Evolutionary conservation across 1,284 basidiomycete genomes (phyloP).

Genomic region (Sphaerobolus stellatus): DNA sequence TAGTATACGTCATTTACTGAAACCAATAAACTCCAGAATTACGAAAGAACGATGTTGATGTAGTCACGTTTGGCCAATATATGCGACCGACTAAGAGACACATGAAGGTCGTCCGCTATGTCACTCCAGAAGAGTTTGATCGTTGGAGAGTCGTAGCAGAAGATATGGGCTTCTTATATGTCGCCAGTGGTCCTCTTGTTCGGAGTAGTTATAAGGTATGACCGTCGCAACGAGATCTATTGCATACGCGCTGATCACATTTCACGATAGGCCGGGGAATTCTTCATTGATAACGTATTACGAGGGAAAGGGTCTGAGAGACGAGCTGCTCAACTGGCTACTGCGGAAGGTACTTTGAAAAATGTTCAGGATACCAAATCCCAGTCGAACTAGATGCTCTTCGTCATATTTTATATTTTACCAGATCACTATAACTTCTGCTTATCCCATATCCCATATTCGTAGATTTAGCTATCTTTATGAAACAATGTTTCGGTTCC

Average conservation of each 20-base stretch:
- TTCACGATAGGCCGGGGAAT: slow-evolving; percentile 75
- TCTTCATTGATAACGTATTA: slow-evolving; percentile 88
- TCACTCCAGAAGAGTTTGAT: slow-evolving; percentile 91
- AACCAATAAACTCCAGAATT: slow-evolving; percentile 57
- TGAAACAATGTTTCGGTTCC: no score
- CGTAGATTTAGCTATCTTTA: no score
- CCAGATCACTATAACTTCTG: no score
- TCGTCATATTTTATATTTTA: no score
- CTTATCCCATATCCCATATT: no score
- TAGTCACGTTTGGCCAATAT: slow-evolving; percentile 99
- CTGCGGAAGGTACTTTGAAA: neutral
- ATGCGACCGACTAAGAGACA: slow-evolving; percentile 99
- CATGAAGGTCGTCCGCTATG: slow-evolving; percentile 98
- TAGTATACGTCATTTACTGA: neutral
- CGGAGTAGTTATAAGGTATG: slow-evolving; percentile 94
- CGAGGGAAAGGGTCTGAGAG: slow-evolving; percentile 46
- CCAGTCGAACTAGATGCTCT: no score
- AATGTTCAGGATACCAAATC: no score
- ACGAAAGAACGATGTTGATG: slow-evolving; percentile 86
- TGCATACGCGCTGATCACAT: slow-evolving; percentile 10
- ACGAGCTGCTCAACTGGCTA: slow-evolving; percentile 3
- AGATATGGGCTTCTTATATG: slow-evolving; percentile 94
- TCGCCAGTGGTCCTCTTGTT: slow-evolving; percentile 94
- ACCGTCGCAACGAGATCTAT: slow-evolving; percentile 10
- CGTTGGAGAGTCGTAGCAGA: slow-evolving; percentile 90